A percentile compares a stretch with the other conserved stretches of the same genome.
Conservation (phyloP, 768 basidiomycete species). For the Trametes elegans region DNA sequence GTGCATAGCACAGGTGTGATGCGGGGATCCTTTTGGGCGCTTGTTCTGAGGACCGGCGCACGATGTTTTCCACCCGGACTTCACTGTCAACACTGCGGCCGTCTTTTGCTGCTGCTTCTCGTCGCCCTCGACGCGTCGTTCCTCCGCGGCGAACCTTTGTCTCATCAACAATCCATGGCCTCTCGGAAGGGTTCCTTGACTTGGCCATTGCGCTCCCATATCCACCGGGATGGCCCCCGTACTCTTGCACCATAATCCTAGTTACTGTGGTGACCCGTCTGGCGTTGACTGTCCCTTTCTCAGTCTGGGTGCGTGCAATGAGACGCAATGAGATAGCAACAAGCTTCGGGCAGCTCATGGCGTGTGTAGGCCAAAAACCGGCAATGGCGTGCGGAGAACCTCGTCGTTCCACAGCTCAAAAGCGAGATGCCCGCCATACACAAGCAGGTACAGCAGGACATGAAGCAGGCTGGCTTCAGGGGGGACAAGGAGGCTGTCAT, state of each 20-base stretch:
- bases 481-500: slow-evolving; percentile 54
- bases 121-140: background rate
- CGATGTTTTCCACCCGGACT: slow-evolving; percentile 18
- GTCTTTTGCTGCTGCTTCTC: slow-evolving; percentile 3
- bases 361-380: slow-evolving; percentile 54
- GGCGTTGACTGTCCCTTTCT: slow-evolving; percentile 60
- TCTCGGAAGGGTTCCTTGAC: slow-evolving; percentile 67
- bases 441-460: slow-evolving; percentile 38
- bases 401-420: slow-evolving; percentile 56
- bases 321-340: background rate
- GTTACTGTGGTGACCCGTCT: slow-evolving; percentile 61
- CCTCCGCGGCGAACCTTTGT: slow-evolving; percentile 23
- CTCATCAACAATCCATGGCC: slow-evolving; percentile 22
- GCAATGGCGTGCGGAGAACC: slow-evolving; percentile 57
- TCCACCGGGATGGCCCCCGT: slow-evolving; percentile 65
- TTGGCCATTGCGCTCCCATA: slow-evolving; percentile 71
- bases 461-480: slow-evolving; percentile 54
- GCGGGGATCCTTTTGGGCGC: slow-evolving; percentile 6
- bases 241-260: slow-evolving; percentile 74
- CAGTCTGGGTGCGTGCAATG: slow-evolving; percentile 64
- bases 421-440: slow-evolving; percentile 42
- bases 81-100: slow-evolving; percentile 12
- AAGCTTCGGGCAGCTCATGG: background rate
- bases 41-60: background rate
- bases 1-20: no score